Base-by-base conservation (phyloP, 192 early-diverging fungal species). In the Gaertneriomyces semiglobifer region DNA sequence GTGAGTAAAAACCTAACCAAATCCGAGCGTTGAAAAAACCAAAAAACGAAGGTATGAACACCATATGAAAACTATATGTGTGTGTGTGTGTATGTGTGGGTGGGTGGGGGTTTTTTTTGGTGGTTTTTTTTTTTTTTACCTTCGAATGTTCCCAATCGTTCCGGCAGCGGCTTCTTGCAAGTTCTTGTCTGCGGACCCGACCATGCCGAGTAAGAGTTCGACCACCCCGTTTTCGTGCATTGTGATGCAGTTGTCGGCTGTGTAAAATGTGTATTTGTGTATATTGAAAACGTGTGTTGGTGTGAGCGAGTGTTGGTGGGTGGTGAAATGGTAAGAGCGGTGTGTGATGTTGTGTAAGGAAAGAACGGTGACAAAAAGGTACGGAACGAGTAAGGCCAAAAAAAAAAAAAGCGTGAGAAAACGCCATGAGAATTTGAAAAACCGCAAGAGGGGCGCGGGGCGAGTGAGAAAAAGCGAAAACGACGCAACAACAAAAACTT, bases 171-270 rank as follows among this genome's bases (percentile, higher is more conserved):
- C 85, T 56, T 86, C 85, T 59, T 87, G 85, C 20, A 87, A 63
- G 10, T 68, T 79, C 4, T 75, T 66, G 53, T 87, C 85, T 6
- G 76, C 61, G 0, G 79, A 80, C 1, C 85, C 85, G 5, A 87
- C 85, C 85, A 87, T 87, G 1, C 85, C 84, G 12, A 87, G 63
- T 46, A 87, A 54, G 12, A 87, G 72, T 69, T 87, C 84, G 4
- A 87, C 85, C 10, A 87, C 85, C 11, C 85, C 85, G 65, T 87
- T 72, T 61, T 87, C 85, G 56, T 87, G 85, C 85, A 87, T 87
- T 4, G 85, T 86, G 14, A 87, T 84, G 71, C 85, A 87, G 58
- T 87, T 87, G 57, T 87, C 84, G 25, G 85, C 84, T 83, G 63
- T 43, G 19, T 8, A n/a, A n/a, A n/a, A n/a, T 33, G 25, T 33